Percentiles rank a stretch among this genome's conserved stretches.
phyloP scores from a whole-genome alignment of 2,329 filamentous ascomycete genomes.

The Pezicula neosporulosa region DNA sequence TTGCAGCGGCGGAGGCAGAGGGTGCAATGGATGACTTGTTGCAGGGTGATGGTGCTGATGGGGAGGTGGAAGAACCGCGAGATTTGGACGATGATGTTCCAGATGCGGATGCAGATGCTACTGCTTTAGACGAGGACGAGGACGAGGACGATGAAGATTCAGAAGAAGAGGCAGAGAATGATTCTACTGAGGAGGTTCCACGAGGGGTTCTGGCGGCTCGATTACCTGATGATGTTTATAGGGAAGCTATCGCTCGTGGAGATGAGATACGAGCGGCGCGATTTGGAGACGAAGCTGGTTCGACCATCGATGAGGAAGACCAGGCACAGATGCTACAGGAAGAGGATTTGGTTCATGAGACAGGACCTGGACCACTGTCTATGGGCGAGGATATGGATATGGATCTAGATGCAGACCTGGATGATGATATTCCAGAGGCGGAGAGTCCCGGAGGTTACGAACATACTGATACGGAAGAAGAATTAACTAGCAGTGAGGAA shows the following conservation, averaged over 20 bases:
- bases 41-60: conserved; percentile 29
- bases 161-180: conserved; percentile 36
- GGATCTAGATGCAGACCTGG: conserved; percentile 66
- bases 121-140: conserved; percentile 34
- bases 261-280: conserved; percentile 41
- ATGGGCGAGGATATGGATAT: conserved; percentile 33
- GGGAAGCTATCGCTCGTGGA: conserved; percentile 52
- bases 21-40: conserved; percentile 33
- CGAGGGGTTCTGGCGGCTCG: conserved; percentile 32
- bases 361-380: conserved; percentile 22
- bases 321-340: conserved; percentile 60
- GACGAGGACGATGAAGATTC: conserved; percentile 36
- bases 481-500: conserved; percentile 48
- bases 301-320: conserved; percentile 52
- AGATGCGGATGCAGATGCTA: conserved; percentile 43
- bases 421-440: conserved; percentile 67
- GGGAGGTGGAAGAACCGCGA: conserved; percentile 43
- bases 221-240: conserved; percentile 58
- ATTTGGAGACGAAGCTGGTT: conserved; percentile 40
- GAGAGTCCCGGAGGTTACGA: conserved; percentile 62
- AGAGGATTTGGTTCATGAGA: conserved; percentile 47
- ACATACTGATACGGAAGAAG: conserved; percentile 73
- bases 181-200: conserved; percentile 29
- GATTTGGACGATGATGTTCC: conserved; percentile 75
- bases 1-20: conserved; percentile 63